Conservation (phyloP, 345 rosid species). For the Citrus medica region DNA sequence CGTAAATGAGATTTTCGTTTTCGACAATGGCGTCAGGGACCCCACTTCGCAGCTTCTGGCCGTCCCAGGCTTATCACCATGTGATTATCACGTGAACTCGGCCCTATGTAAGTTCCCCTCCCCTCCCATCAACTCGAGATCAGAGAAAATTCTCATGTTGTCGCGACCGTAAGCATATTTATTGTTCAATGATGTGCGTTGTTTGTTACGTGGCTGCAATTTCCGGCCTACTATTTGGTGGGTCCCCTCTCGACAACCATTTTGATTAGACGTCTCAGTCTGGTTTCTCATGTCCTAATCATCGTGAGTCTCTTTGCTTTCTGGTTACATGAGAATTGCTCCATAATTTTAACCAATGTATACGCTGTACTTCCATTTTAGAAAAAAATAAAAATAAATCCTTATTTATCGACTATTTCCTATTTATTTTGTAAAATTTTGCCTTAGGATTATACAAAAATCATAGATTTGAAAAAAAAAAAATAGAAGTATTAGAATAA, state of each 20-base stretch:
- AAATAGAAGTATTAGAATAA: no score
- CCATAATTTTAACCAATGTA: background rate
- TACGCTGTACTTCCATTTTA: background rate
- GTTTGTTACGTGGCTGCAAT: background rate
- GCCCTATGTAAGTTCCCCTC: background rate
- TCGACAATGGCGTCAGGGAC: background rate
- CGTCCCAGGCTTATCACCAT: conserved; percentile 14
- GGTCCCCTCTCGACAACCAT: background rate
- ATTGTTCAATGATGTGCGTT: conserved; percentile 4
- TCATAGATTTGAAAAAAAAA: no score
- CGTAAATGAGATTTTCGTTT: background rate
- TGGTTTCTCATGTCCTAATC: background rate
- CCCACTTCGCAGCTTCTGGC: background rate
- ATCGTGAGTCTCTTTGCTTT: background rate
- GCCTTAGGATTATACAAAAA: no score
- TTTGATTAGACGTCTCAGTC: background rate
- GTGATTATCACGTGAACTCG: conserved; percentile 52
- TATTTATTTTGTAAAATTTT: no score
- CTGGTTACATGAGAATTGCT: background rate
- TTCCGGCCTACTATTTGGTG: background rate
- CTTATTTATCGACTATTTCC: background rate
- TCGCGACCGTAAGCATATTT: background rate
- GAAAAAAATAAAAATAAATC: no score
- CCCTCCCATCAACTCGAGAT: background rate
- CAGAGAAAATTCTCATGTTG: background rate